phyloP scores from a whole-genome alignment of 441 rosid genomes.

The Breynia disticha region DNA sequence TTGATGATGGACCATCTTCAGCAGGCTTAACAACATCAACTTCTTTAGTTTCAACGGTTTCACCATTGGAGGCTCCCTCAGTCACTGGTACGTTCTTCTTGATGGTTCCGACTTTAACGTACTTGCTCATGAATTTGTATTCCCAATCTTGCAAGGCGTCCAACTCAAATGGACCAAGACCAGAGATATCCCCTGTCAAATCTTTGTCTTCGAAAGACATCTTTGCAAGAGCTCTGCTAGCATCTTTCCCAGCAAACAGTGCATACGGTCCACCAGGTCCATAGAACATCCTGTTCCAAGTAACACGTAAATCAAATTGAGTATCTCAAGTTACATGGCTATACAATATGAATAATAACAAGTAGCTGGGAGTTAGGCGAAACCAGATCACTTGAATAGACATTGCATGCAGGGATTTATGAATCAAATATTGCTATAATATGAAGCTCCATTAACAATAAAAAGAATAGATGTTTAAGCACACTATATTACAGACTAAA shows the following conservation, averaged over 20 bases:
- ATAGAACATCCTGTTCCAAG: slow-evolving; percentile 59
- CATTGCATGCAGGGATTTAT: no score
- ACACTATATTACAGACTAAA: no score
- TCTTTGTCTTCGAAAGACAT: slow-evolving; percentile 85
- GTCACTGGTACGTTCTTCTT: slow-evolving; percentile 32
- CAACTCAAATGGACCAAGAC: slow-evolving; percentile 70
- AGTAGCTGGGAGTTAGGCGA: no score
- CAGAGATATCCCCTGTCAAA: slow-evolving; percentile 67
- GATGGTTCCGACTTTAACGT: slow-evolving; percentile 70
- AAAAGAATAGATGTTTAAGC: no score
- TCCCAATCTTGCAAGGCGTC: slow-evolving; percentile 94
- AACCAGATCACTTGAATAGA: no score
- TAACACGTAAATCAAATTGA: not conserved
- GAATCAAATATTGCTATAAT: no score
- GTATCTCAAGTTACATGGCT: slow-evolving; percentile 11
- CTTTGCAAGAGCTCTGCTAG: slow-evolving; percentile 87
- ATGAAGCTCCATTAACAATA: no score
- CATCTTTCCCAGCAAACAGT: slow-evolving; percentile 80
- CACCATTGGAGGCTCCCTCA: slow-evolving; percentile 38
- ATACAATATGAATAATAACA: no score
- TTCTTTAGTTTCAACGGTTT: slow-evolving; percentile 31
- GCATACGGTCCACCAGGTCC: slow-evolving; percentile 99
- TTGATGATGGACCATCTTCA: slow-evolving; percentile 34
- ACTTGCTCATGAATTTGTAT: slow-evolving; percentile 90
- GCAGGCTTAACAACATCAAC: slow-evolving; percentile 31